Conservation (phyloP, 352 stramenopile species). For the Pythium monospermum region DNA sequence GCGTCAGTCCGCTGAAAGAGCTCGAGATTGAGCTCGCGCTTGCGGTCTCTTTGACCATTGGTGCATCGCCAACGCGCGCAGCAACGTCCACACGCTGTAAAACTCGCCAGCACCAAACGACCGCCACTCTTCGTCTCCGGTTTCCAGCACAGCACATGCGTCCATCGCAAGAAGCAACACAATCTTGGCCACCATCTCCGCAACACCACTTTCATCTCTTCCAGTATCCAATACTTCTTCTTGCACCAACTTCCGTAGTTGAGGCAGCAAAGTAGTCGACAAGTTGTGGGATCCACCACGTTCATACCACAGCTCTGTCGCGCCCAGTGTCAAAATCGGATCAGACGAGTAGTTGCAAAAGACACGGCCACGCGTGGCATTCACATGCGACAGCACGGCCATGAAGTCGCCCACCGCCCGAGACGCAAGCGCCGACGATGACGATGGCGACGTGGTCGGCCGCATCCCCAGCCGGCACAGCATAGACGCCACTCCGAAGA, state of each 20-base stretch:
- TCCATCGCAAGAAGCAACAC: constrained; percentile 27
- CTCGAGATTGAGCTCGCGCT: not conserved
- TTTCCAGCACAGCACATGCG: constrained; percentile 3
- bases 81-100: constrained; percentile 7
- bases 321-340: constrained; percentile 24
- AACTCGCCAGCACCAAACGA: constrained; percentile 5
- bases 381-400: constrained; percentile 20
- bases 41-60: not conserved
- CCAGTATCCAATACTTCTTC: constrained; percentile 25
- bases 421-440: constrained; percentile 16
- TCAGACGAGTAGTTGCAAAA: constrained; percentile 24
- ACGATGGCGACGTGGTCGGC: no score
- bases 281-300: constrained; percentile 5
- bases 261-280: constrained; percentile 11
- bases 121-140: not conserved
- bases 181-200: constrained; percentile 20
- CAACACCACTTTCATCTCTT: no score
- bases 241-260: constrained; percentile 15
- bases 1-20: not conserved
- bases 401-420: constrained; percentile 26
- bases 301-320: constrained; percentile 21
- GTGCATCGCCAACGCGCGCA: not conserved
- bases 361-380: constrained; percentile 8
- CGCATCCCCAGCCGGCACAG: constrained; percentile 28
- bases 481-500: constrained; percentile 22